phyloP scores from a whole-genome alignment of 805 yeast genomes.

The Kodamaea sagamina region DNA sequence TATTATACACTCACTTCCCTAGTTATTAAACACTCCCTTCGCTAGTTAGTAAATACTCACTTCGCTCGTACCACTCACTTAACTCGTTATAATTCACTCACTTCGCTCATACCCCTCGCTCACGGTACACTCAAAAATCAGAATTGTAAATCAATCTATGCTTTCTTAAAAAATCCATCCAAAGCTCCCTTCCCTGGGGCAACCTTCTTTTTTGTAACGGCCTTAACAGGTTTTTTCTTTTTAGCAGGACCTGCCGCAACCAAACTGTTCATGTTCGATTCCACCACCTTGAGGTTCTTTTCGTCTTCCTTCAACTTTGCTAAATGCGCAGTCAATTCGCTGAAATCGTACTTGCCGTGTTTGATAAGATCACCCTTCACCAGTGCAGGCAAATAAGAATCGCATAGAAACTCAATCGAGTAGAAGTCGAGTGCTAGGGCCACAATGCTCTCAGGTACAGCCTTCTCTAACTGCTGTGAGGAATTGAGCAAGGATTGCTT shows the following conservation, averaged over 20 bases:
- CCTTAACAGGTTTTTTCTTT: constrained; percentile 15
- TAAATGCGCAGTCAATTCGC: constrained; percentile 22
- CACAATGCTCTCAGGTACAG: constrained; percentile 37
- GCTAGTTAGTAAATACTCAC: no score
- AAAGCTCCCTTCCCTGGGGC: constrained; percentile 66
- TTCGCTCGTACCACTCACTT: no score
- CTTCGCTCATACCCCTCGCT: no score
- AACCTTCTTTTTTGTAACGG: constrained; percentile 35
- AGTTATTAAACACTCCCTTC: no score
- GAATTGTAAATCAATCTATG: constrained; percentile 1
- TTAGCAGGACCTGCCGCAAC: constrained; percentile 23
- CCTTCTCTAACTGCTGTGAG: constrained; percentile 3
- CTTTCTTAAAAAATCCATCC: constrained; percentile 62
- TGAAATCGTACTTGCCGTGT: constrained; percentile 21
- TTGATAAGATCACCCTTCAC: constrained; percentile 26
- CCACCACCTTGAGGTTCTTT: constrained; percentile 27
- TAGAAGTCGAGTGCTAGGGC: constrained; percentile 37
- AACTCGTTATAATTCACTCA: no score
- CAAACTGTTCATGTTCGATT: constrained; percentile 28
- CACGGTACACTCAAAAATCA: no score
- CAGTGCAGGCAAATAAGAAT: constrained; percentile 38
- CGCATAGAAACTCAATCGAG: constrained; percentile 50
- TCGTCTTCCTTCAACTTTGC: constrained; percentile 19
- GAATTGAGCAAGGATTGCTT: constrained; percentile 7
- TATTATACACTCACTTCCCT: no score